Evolutionary conservation across 495 filamentous ascomycete genomes (phyloP).

Genomic region (Xylaria scruposa): DNA sequence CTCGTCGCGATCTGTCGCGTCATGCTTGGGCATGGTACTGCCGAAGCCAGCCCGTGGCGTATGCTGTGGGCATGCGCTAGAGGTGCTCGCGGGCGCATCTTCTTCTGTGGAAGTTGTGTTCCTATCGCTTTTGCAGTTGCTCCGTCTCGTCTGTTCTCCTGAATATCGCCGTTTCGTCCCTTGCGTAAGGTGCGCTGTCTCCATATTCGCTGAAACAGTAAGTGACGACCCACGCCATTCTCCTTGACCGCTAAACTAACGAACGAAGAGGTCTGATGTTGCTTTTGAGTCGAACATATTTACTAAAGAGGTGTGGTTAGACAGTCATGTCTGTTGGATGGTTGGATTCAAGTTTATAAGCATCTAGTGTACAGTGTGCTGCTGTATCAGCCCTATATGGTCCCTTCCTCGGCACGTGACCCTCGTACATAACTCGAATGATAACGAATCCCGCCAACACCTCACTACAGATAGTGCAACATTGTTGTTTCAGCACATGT

Average conservation of each 20-base stretch:
- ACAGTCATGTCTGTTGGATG: neutral
- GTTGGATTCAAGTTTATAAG: neutral
- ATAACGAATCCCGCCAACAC: neutral
- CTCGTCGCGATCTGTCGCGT: conserved; percentile 31
- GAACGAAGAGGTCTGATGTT: neutral
- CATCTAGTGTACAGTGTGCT: neutral
- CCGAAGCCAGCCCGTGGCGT: neutral
- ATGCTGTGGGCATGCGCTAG: neutral
- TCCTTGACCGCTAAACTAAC: neutral
- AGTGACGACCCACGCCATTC: neutral
- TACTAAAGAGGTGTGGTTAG: neutral
- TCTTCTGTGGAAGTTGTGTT: neutral
- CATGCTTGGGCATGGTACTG: no score
- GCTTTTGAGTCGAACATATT: neutral
- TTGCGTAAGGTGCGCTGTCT: neutral
- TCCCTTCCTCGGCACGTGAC: conserved; percentile 9
- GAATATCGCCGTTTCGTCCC: conserved; percentile 34
- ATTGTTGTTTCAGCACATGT: neutral
- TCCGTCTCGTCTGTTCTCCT: conserved; percentile 22
- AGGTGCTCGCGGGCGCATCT: neutral
- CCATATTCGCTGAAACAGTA: conserved; percentile 15
- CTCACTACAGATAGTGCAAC: neutral
- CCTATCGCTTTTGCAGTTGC: neutral
- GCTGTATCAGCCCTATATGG: neutral
- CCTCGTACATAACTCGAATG: neutral